These are phyloP conservation scores for Tolypocladium amazonense DNA, from an alignment of 2,329 filamentous ascomycete species.

Conservation along the genomic window DNA sequence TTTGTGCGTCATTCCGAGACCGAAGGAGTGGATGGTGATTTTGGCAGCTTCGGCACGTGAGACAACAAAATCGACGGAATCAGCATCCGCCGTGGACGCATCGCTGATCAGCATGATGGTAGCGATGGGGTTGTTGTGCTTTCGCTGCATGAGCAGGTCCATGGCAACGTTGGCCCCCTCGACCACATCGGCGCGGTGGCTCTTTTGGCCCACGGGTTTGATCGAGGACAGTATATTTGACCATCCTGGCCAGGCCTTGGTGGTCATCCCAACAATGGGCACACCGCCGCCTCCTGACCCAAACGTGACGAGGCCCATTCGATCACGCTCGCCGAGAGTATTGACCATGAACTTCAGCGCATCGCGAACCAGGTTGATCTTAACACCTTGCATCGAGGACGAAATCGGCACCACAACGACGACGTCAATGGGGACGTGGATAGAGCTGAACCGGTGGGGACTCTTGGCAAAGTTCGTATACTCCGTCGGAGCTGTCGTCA, in stretches of 20 bases:
- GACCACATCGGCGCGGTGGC: conserved; percentile 88
- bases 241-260: conserved; percentile 91
- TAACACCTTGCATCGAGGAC: conserved; percentile 98
- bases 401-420: conserved; percentile 96
- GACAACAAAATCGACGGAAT: conserved; percentile 96
- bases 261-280: conserved; percentile 95
- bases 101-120: conserved; percentile 96
- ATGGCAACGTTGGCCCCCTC: conserved; percentile 97
- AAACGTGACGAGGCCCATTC: conserved; percentile 96
- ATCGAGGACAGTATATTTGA: conserved; percentile 76
- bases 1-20: conserved; percentile 92
- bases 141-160: conserved; percentile 96
- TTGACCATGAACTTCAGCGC: conserved; percentile 85
- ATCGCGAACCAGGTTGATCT: conserved; percentile 89
- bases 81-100: conserved; percentile 84
- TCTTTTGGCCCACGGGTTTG: conserved; percentile 91
- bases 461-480: conserved; percentile 64
- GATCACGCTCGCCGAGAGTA: conserved; percentile 81
- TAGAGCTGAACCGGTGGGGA: conserved; percentile 30
- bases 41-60: conserved; percentile 95
- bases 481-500: conserved; percentile 81
- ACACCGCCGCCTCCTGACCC: conserved; percentile 89
- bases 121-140: conserved; percentile 88
- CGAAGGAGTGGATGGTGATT: conserved; percentile 94
- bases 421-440: conserved; percentile 89